phyloP scores from a whole-genome alignment of 2,329 filamentous ascomycete species.

The Penicillium hordei region DNA sequence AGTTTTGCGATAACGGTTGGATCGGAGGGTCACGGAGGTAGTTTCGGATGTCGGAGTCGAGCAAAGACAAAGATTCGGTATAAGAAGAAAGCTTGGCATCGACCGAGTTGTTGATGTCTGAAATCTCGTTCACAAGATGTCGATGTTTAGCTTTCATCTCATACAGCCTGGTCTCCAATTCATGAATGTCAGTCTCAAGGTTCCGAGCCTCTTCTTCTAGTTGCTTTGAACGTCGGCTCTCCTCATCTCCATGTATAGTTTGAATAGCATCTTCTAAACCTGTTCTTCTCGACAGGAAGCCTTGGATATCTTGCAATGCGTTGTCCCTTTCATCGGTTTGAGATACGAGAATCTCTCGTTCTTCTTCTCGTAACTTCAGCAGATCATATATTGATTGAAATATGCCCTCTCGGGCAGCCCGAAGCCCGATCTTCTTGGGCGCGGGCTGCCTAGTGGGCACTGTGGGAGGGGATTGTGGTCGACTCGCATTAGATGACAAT shows the following conservation, averaged over 20 bases:
- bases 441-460: conserved; percentile 41
- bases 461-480: conserved; percentile 36
- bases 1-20: conserved; percentile 34
- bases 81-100: conserved; percentile 61
- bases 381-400: conserved; percentile 58
- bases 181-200: conserved; percentile 57
- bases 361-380: conserved; percentile 56
- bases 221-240: conserved; percentile 44
- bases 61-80: conserved; percentile 53
- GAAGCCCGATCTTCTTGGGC: conserved; percentile 52
- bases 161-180: conserved; percentile 56
- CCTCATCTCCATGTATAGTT: conserved; percentile 49
- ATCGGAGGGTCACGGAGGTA: conserved; percentile 54
- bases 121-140: conserved; percentile 53
- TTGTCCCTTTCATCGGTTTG: conserved; percentile 47
- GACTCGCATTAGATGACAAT: conserved; percentile 26
- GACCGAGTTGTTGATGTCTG: conserved; percentile 56
- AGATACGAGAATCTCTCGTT: conserved; percentile 51
- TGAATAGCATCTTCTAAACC: conserved; percentile 54
- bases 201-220: conserved; percentile 53
- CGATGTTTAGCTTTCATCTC: conserved; percentile 57
- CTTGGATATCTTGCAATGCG: conserved; percentile 52
- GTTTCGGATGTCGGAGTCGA: conserved; percentile 55
- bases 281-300: conserved; percentile 51
- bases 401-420: conserved; percentile 56